These are phyloP conservation scores for Entomortierella chlamydospora DNA, from an alignment of 192 early-diverging fungal genomes.

Conservation along the genomic window DNA sequence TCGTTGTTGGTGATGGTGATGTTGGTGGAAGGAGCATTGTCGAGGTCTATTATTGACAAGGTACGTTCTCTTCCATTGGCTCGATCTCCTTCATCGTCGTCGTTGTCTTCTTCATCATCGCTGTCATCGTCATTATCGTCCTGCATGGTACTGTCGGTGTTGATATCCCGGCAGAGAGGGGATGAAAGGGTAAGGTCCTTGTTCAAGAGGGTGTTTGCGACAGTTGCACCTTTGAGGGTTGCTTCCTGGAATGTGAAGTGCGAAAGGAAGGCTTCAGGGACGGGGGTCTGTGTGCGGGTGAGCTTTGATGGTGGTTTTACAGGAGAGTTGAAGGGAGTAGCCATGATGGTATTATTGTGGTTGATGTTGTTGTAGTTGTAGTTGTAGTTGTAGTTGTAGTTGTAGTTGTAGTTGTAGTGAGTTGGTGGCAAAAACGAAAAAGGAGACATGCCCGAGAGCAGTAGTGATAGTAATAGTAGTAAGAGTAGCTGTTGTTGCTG, in stretches of 20 bases:
- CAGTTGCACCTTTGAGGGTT: not conserved
- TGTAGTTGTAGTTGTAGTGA: not conserved
- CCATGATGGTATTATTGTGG: too few species aligned
- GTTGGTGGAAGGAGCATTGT: not conserved
- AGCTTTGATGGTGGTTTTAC: not conserved
- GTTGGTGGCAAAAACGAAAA: constrained; percentile 12
- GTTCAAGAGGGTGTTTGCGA: constrained; percentile 11
- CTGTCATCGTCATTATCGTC: not conserved
- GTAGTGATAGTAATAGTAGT: not conserved
- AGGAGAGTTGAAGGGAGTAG: not conserved
- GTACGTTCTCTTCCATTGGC: constrained; percentile 8
- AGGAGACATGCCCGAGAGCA: constrained; percentile 3
- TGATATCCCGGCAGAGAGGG: not conserved
- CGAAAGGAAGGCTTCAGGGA: not conserved
- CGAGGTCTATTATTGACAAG: constrained; percentile 2
- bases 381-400: too few species aligned
- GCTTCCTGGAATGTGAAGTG: not conserved
- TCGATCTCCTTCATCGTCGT: constrained; percentile 14
- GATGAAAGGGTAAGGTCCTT: not conserved
- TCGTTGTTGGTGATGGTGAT: not conserved
- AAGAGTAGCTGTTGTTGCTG: not conserved
- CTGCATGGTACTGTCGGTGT: constrained; percentile 1
- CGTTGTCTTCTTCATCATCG: not conserved
- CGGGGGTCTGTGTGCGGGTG: constrained; percentile 12
- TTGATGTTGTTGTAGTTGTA: not conserved